A percentile compares a stretch with the other conserved stretches of the same genome.
phyloP scores from a whole-genome alignment of 192 early-diverging fungal species.

The Diversispora eburnea region DNA sequence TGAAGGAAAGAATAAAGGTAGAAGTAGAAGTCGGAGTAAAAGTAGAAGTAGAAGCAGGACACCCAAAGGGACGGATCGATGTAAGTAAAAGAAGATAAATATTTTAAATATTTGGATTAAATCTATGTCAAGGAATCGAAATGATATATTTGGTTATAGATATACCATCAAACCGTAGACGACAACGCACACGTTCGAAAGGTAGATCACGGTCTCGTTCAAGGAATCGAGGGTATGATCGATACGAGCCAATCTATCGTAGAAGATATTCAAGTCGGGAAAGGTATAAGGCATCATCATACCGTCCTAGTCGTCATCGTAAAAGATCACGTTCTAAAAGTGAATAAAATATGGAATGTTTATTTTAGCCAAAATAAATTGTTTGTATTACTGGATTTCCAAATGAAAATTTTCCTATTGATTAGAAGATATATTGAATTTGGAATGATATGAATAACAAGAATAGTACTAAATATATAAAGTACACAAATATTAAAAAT shows the following conservation, averaged over 20 bases:
- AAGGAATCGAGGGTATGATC: not conserved
- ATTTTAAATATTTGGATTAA: too few species aligned
- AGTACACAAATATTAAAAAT: too few species aligned
- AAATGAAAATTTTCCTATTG: too few species aligned
- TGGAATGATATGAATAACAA: too few species aligned
- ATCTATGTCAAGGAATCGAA: too few species aligned
- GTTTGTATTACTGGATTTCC: too few species aligned
- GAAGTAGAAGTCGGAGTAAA: slow-evolving; percentile 2
- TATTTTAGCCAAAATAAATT: too few species aligned
- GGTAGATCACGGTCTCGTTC: not conserved
- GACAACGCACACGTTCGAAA: not conserved
- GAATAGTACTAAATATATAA: too few species aligned
- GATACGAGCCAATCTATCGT: not conserved
- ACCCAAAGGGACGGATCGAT: not conserved
- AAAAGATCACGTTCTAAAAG: not conserved
- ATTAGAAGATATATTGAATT: too few species aligned
- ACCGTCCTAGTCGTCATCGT: not conserved
- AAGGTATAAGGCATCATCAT: not conserved
- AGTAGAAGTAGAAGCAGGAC: not conserved
- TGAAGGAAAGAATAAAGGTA: not conserved
- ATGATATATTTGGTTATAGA: too few species aligned
- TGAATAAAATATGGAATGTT: too few species aligned
- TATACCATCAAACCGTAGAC: not conserved
- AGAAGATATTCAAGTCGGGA: not conserved
- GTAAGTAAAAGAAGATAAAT: not conserved